Evolutionary conservation across 2,329 filamentous ascomycete genomes (phyloP), one percentile per base, ranked within the genome.

Genomic region (Raffaelea albimanens): DNA sequence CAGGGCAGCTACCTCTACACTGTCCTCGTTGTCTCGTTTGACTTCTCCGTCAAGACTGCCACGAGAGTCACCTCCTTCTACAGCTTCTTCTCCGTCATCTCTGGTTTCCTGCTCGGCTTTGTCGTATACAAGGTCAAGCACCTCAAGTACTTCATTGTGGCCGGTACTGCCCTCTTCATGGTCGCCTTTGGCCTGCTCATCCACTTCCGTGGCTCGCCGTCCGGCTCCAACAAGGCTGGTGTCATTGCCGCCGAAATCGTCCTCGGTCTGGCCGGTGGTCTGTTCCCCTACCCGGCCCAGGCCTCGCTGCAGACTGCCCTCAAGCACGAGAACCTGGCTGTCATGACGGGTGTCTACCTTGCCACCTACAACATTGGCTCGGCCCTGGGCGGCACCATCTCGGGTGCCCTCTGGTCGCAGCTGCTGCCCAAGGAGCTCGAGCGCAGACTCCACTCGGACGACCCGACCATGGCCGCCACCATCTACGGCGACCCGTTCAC

Each of bases 171-270:
- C 9, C 66, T 83, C 2, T 83, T 80, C 65, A 67, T 80, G 56
- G 75, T 80, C n/a, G 78, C 80, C 1, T 83, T 82, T 52, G 80
- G 80, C 10, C 68, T 84, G 1, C 66, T 84, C 18, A 82, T 83
- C 56, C 68, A 70, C 54, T 84, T 69, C 66, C 76, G 80, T n/a
- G 79, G 79, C 33, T 70, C 72, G 5, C 56, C 66, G 11, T 61
- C 57, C 18, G 48, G 55, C 0, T 59, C 67, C 10, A 68, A 64
- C 50, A 66, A 76, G 48, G 68, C 71, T 2, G 80, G 80, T 23
- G 67, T 84, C 47, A 76, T 84, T 49, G 80, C 73, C 16, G 78
- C 74, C 2, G 77, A 84, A 58, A 66, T 83, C 8, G 63, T 83
- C 5, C 68, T 84, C 1, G 80, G 80, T 54, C 68, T 83, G 45